Evolutionary conservation across 164 flowering plant genomes (phyloP), one percentile per base, ranked within the genome.

Genomic region (Platanus orientalis): DNA sequence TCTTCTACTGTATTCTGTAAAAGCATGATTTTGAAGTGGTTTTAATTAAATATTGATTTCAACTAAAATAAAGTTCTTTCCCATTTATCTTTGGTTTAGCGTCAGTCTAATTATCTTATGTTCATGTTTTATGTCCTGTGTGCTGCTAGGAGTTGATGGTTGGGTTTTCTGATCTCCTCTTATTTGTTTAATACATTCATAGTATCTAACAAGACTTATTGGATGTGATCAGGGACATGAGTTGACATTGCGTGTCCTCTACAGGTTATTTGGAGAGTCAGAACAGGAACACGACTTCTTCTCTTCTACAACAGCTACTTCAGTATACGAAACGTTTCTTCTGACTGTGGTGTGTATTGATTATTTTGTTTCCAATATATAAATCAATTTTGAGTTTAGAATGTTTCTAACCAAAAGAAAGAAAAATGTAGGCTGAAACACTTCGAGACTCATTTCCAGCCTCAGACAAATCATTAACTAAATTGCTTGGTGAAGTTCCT

Each of bases 201-300:
- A 40, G 29, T 57, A 24, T 29, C 66, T 65, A 59, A 68, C 67
- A 30, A 26, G 21, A 56, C 32, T 56, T 66, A 57, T 57, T 75
- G 70, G 67, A 71, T 82, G 53, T 73, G 64, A 73, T 73, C 88
- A 95, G 99, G 99, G 99, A 57, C 97, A 92, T 48, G 99, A 95
- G 86, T 86, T 95, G 84, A 92, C 97, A 57, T 74, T 92, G 79
- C 92, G 83, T 62, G 90, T 92, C 74, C 99, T 95, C 70, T 92
- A 88, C 79, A 83, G 84, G 75, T 74, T 95, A 68, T 87, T 61
- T 78, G 81, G 92, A 24, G 97, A 86, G 80, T 84, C 94, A 54
- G 97, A 89, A 81, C 90, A 80, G 66, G 91, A 88, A 42, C 78
- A 71, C 5, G 97, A 95, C 54, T 90, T 92, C 75, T 82, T 92